phyloP scores from a whole-genome alignment of 2,329 filamentous ascomycete genomes.

The Monilinia fructicola region DNA sequence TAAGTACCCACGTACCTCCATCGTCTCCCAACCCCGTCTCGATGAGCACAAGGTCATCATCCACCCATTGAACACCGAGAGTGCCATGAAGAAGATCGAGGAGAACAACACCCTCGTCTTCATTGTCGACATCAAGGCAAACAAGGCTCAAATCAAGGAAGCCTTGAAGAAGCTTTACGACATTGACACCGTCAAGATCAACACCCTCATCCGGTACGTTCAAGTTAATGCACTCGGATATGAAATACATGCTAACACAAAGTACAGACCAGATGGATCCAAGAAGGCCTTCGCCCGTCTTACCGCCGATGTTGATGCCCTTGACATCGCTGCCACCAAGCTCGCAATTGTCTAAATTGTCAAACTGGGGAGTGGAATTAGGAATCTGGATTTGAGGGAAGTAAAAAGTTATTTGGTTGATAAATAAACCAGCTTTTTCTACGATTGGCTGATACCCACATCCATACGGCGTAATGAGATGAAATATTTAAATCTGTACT shows the following conservation, averaged over 20 bases:
- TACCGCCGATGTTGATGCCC: conserved; percentile 93
- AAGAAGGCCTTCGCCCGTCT: conserved; percentile 99
- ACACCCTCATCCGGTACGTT: conserved; percentile 91
- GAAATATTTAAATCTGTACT: conserved; percentile 32
- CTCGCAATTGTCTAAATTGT: conserved; percentile 85
- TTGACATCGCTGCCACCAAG: conserved; percentile 99
- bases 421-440: conserved; percentile 18
- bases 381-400: conserved; percentile 39
- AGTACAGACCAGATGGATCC: conserved; percentile 77
- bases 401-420: conserved; percentile 23
- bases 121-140: conserved; percentile 95
- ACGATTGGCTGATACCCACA: conserved; percentile 36
- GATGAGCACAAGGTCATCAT: conserved; percentile 98
- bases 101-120: conserved; percentile 99
- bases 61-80: conserved; percentile 99
- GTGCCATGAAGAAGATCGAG: conserved; percentile 99
- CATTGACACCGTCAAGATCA: conserved; percentile 97
- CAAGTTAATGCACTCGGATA: background rate
- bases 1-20: conserved; percentile 96
- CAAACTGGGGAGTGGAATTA: conserved; percentile 47
- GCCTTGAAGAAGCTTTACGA: conserved; percentile 99
- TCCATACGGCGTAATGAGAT: conserved; percentile 40
- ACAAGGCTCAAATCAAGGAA: conserved; percentile 99
- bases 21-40: conserved; percentile 84
- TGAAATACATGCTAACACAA: conserved; percentile 27